A percentile compares a stretch with the other conserved stretches of the same genome.
Conservation (phyloP, 208 protist species). For the Acanthamoeba castellanii region DNA sequence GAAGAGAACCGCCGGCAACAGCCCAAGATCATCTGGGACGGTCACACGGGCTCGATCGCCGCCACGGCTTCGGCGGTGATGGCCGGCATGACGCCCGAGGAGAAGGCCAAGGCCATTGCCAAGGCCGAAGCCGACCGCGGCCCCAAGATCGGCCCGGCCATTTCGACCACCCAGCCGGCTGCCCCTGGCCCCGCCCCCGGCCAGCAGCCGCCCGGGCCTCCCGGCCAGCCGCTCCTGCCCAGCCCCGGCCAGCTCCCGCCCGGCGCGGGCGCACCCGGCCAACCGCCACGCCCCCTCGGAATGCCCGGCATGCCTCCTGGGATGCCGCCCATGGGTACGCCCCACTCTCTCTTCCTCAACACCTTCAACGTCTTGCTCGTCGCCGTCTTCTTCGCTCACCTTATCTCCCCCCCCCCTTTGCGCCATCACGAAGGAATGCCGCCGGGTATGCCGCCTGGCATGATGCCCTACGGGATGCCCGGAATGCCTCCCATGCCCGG, state of each 20-base stretch:
- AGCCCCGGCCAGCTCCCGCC: neutral
- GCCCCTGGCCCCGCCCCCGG: neutral
- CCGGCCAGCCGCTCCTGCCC: conserved; percentile 32
- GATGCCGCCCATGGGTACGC: neutral
- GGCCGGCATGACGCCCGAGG: conserved; percentile 24
- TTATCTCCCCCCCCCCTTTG: neutral
- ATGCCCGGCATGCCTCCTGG: neutral
- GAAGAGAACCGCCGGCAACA: conserved; percentile 24
- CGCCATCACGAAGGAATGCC: conserved; percentile 26
- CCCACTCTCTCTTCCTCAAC: neutral
- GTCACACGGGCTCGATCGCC: conserved; percentile 74
- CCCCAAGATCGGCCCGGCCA: neutral
- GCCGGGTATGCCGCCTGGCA: conserved; percentile 2
- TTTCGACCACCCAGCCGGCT: neutral
- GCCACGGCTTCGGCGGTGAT: conserved; percentile 29
- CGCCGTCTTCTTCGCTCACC: neutral
- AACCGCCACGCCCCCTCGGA: neutral
- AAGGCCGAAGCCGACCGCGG: neutral
- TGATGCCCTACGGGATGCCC: neutral
- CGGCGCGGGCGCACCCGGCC: neutral
- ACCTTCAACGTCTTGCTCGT: too few species aligned
- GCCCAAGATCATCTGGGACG: conserved; percentile 81
- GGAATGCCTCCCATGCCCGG: neutral
- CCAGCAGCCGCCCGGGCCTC: conserved; percentile 32
- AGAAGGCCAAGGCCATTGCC: conserved; percentile 39